Percentiles rank a stretch among this genome's conserved stretches.
Evolutionary conservation across 257 asterid species (phyloP).

Genomic region (Paraleonurus japonicus): DNA sequence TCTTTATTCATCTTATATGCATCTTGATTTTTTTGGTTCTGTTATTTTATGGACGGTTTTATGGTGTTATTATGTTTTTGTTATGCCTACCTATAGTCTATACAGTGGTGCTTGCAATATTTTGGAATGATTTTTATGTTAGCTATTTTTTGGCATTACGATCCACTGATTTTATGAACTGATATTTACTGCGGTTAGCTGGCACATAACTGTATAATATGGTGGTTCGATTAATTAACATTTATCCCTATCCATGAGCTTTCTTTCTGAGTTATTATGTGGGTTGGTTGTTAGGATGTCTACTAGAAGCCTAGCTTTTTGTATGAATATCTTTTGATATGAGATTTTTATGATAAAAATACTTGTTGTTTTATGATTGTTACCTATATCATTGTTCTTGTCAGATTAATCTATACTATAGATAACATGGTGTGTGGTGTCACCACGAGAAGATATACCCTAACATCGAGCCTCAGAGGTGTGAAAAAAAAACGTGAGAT

Average conservation of each 20-base stretch:
- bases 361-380: too few relatives aligned
- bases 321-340: too few relatives aligned
- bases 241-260: not conserved
- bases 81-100: slow-evolving; percentile 22
- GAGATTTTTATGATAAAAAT: too few relatives aligned
- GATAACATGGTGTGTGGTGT: too few relatives aligned
- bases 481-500: too few relatives aligned
- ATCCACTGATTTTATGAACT: slow-evolving; percentile 31
- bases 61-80: slow-evolving; percentile 26
- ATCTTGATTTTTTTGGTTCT: slow-evolving; percentile 12
- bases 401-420: too few relatives aligned
- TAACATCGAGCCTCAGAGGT: too few relatives aligned
- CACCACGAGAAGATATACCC: too few relatives aligned
- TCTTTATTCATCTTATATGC: too few relatives aligned
- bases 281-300: too few relatives aligned
- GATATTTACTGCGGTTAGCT: slow-evolving; percentile 19
- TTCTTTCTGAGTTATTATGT: not conserved
- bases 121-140: slow-evolving; percentile 14
- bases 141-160: slow-evolving; percentile 19
- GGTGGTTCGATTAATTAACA: slow-evolving; percentile 24
- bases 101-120: slow-evolving; percentile 13
- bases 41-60: slow-evolving; percentile 17
- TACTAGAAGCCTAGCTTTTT: too few relatives aligned
- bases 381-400: too few relatives aligned
- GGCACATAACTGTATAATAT: slow-evolving; percentile 23